phyloP scores from a whole-genome alignment of 2,329 filamentous ascomycete species.

The Knoxdaviesia proteae region DNA sequence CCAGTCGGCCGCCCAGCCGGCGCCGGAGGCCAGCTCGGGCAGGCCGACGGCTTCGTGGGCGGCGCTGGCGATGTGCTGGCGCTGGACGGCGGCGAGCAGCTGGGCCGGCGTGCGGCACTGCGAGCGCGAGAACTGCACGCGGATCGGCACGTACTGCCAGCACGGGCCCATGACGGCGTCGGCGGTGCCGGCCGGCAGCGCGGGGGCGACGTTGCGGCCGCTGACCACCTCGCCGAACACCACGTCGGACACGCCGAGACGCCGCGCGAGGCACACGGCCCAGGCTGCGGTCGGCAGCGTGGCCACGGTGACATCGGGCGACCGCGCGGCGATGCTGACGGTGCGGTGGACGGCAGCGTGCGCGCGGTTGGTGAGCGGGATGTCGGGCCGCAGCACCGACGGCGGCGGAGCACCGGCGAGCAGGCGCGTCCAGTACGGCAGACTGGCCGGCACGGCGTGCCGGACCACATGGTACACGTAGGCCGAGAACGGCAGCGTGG shows the following conservation, averaged over 20 bases:
- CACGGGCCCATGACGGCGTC: slow-evolving; percentile 42
- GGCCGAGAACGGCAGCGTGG: slow-evolving; percentile 21
- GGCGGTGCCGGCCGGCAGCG: slow-evolving; percentile 16
- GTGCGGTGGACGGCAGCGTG: slow-evolving; percentile 21
- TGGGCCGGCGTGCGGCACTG: slow-evolving; percentile 19
- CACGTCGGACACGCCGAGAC: slow-evolving; percentile 30
- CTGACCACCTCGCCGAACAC: slow-evolving; percentile 46
- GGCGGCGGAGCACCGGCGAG: slow-evolving; percentile 33
- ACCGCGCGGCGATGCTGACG: slow-evolving; percentile 23
- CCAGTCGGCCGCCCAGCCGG: slow-evolving; percentile 22
- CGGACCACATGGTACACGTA: slow-evolving; percentile 22
- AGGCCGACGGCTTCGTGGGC: slow-evolving; percentile 33
- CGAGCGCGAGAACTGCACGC: slow-evolving; percentile 33
- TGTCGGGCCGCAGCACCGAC: slow-evolving; percentile 15
- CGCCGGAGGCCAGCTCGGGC: slow-evolving; percentile 28
- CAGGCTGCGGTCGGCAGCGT: slow-evolving; percentile 48
- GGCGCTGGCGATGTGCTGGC: slow-evolving; percentile 34
- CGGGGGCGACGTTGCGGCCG: slow-evolving; percentile 36
- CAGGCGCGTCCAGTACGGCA: slow-evolving; percentile 39
- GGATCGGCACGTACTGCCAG: slow-evolving; percentile 45
- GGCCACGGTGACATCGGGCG: slow-evolving; percentile 36
- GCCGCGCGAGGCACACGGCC: slow-evolving; percentile 38
- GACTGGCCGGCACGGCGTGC: slow-evolving; percentile 23
- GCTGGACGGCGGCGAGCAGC: slow-evolving; percentile 30
- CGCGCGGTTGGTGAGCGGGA: slow-evolving; percentile 14